Evolutionary conservation across 805 yeast genomes (phyloP), one percentile per base, ranked within the genome.

Genomic region (Starmerella apicola): DNA sequence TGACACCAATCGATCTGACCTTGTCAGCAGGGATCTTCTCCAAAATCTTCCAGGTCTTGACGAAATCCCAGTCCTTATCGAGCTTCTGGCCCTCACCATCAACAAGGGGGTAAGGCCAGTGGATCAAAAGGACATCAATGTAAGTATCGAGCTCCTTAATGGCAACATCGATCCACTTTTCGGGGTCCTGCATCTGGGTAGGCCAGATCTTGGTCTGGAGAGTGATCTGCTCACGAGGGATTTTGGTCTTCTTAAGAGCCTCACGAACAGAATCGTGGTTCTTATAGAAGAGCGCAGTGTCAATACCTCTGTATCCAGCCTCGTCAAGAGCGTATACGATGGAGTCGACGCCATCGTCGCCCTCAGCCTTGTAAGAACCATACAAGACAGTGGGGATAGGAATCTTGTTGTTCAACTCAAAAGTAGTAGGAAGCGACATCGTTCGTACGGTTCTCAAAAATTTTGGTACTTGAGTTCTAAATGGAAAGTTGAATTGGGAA

Each of bases 81-180:
- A 46, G 21, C 28, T 32, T 20, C 39, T 50, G 43, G 39, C 31
- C 46, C 20, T 46, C 45, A 10, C 48, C 39, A 6, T 36, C 37
- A 10, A 22, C 26, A 3, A 43, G 39, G 49, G 52, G 50, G 34
- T 70, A 70, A 3, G 94, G 94, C 93, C 93, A 83, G 62, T 83
- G 94, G 55, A 82, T 71, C 55, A 83, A 66, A 56, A 76, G 76
- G 42, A 82, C 62, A 56, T 83, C 94, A 42, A 83, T 78, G 54
- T 83, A 82, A 38, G 79, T 56, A 1, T 77, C 78, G 45, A 82
- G 66, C 54, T 77, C 74, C 51, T 68, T 52, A 53, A 82, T 65
- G n/a, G 84, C 75, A 36, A 58, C 63, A 17, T 74, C 70, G 32
- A 82, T 58, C 13, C 78, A 80, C 23, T 56, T 62, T 28, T 54